A percentile compares a stretch with the other conserved stretches of the same genome.
Evolutionary conservation across 106 monocot species (phyloP).

Genomic region (Cymbidium sinense): DNA sequence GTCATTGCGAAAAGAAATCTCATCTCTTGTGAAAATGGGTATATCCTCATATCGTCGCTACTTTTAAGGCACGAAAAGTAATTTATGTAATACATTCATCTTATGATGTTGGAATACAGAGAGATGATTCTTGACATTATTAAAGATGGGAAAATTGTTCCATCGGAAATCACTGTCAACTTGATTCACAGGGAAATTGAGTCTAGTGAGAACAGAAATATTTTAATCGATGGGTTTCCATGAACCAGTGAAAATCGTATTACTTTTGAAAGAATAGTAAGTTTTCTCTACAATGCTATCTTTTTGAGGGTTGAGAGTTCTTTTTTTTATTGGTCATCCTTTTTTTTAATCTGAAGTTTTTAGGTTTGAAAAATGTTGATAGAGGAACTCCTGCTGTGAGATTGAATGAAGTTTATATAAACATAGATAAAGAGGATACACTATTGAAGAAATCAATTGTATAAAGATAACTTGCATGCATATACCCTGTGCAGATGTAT

Average conservation of each 20-base stretch:
- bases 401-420: background rate
- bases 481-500: too few species aligned
- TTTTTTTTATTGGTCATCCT: background rate
- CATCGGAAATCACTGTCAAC: conserved; percentile 86
- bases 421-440: background rate
- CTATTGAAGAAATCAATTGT: too few species aligned
- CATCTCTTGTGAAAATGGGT: conserved; percentile 73
- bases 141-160: conserved; percentile 87
- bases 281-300: background rate
- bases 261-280: conserved; percentile 85
- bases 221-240: conserved; percentile 94
- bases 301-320: background rate
- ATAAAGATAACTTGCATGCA: too few species aligned
- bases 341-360: background rate
- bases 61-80: background rate
- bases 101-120: conserved; percentile 29
- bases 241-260: conserved; percentile 88
- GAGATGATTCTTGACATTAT: conserved; percentile 58
- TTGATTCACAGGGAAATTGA: conserved; percentile 75
- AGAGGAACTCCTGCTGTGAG: background rate
- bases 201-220: conserved; percentile 48
- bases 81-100: background rate
- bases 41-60: conserved; percentile 3
- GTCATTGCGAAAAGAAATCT: conserved; percentile 76
- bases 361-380: background rate